Conservation (phyloP, 495 filamentous ascomycete species). For the Darksidea phi region DNA sequence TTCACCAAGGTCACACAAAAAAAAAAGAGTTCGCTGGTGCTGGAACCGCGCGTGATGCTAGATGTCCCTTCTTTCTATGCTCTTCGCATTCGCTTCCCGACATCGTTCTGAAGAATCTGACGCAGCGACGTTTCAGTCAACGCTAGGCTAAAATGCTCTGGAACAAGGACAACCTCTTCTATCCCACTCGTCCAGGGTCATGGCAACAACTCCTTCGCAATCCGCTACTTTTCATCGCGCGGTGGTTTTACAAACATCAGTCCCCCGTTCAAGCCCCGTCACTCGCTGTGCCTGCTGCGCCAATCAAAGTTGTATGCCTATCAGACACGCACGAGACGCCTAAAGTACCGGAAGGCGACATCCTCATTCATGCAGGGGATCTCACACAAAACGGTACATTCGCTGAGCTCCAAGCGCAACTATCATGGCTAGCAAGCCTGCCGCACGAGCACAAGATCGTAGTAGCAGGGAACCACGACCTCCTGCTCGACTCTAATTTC, state of each 20-base stretch:
- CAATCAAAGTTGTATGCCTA: conserved; percentile 72
- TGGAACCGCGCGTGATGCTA: no score
- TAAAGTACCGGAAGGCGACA: conserved; percentile 69
- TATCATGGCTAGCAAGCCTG: conserved; percentile 72
- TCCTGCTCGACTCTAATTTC: conserved; percentile 58
- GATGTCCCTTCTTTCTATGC: no score
- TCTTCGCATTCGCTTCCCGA: no score
- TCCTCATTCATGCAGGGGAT: conserved; percentile 87
- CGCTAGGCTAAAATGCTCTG: no score
- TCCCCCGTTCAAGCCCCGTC: neutral
- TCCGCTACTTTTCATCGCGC: neutral
- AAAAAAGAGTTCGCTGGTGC: no score
- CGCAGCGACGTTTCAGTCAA: no score
- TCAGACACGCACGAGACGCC: conserved; percentile 77
- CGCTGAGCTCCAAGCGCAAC: conserved; percentile 63
- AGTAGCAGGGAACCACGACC: conserved; percentile 83
- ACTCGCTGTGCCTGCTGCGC: neutral
- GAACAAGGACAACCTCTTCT: neutral
- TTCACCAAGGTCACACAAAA: no score
- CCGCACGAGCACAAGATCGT: conserved; percentile 75
- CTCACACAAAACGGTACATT: conserved; percentile 68
- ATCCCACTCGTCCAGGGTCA: neutral
- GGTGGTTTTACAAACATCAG: neutral
- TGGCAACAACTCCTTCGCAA: neutral
- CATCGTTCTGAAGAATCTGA: no score